Evolutionary conservation across 2,329 filamentous ascomycete species (phyloP).

Genomic region (Fusarium albosuccineum): DNA sequence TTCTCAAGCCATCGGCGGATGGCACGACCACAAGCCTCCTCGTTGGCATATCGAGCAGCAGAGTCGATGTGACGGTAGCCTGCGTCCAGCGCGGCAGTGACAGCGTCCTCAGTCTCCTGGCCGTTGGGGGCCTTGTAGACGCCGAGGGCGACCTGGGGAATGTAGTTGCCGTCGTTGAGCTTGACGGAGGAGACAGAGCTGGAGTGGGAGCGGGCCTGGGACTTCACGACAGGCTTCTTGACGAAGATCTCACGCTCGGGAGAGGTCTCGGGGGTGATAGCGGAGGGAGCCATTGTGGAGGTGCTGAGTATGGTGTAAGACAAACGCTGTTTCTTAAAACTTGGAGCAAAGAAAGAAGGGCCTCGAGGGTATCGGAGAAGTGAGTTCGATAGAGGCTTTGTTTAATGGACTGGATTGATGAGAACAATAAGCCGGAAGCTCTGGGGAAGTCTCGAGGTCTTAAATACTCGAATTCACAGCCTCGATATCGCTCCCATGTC

Average conservation of each 20-base stretch:
- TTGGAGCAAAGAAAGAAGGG: not conserved
- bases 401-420: conserved; percentile 12
- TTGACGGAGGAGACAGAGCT: conserved; percentile 61
- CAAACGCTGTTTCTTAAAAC: conserved; percentile 8
- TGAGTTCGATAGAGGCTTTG: conserved; percentile 1
- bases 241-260: conserved; percentile 49
- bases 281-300: conserved; percentile 53
- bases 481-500: conserved; percentile 7
- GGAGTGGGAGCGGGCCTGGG: conserved; percentile 42
- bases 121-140: conserved; percentile 62
- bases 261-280: conserved; percentile 52
- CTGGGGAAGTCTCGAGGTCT: conserved; percentile 23
- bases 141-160: conserved; percentile 72
- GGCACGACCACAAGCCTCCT: conserved; percentile 77
- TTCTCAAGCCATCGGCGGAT: conserved; percentile 77
- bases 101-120: conserved; percentile 70
- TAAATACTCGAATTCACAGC: conserved; percentile 33
- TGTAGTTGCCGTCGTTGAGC: conserved; percentile 78
- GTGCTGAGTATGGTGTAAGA: conserved; percentile 5
- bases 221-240: conserved; percentile 44
- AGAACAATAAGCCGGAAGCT: conserved; percentile 6
- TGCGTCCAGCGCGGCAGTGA: conserved; percentile 70
- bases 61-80: conserved; percentile 68
- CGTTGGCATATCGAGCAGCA: conserved; percentile 72
- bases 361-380: conserved; percentile 18